Evolutionary conservation across 2,329 filamentous ascomycete genomes (phyloP), one percentile per base, ranked within the genome.

Genomic region (Xylaria arbuscula): DNA sequence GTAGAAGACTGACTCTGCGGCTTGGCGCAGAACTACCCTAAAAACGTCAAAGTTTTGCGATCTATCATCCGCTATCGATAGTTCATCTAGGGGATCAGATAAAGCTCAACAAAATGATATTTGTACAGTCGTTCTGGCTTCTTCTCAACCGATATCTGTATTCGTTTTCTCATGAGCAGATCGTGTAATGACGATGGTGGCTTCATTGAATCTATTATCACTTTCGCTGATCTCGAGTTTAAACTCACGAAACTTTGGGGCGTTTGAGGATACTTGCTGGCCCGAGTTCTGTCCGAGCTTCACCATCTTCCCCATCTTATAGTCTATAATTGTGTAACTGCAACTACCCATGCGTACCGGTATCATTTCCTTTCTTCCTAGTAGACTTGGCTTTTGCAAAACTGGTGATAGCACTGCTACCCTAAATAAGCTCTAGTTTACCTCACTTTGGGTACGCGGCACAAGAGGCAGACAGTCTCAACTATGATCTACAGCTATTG

Each of bases 401-500:
- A 3, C 15, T 42, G 38, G 13, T 42, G 4, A 42, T 42, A 42
- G 38, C 15, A 42, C 38, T 47, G 17, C n/a, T 47, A 47, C 42
- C 13, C 40, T 45, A 19, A 47, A 19, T 15, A 48, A 22, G 19
- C 9, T 48, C 45, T 22, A 48, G 17, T 40, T 67, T 13, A 45
- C 24, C 38, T 50, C 53, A 58, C 53, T 38, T 58, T 51, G 22
- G 47, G 32, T 48, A 59, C 34, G 28, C 10, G 54, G 36, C 50
- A 24, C 40, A 45, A 48, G 40, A 59, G 2, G 40, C 15, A 42
- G 38, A 63, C 22, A 40, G 54, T 40, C 38, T 24, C 54, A 64
- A 53, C 36, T 42, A 53, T 6, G 57, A 55, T 69, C 58, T 51
- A 64, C 56, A n/a, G 36, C 36, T 63, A 63, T 56, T 62, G 56